Evolutionary conservation across 2,329 filamentous ascomycete species (phyloP), one percentile per base, ranked within the genome.

Genomic region (Sclerotiophoma versabilis): DNA sequence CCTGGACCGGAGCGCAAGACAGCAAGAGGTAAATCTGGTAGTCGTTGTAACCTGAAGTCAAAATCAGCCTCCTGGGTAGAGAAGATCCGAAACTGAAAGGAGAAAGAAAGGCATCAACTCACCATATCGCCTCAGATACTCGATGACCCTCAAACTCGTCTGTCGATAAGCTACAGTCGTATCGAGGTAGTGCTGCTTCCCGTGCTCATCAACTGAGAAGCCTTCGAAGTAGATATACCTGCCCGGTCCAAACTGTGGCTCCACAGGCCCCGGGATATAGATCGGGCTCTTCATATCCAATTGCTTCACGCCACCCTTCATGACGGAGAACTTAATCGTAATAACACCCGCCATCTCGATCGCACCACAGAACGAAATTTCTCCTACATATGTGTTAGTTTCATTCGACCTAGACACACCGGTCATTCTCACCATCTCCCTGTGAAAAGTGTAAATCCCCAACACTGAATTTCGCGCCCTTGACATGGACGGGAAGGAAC

Each of bases 261-360:
- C 91, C 0, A 96, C 92, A 0, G 92, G 91, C 0, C 92, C 92
- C 0, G 92, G 91, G 27, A 91, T 83, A 78, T 93, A 96, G 46
- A 96, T 90, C 0, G 92, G 92, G 6, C 85, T 89, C 74, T 92
- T 93, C 77, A 96, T 87, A 0, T 83, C 88, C 46, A 96, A 77
- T 27, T 91, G 83, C 37, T 81, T 81, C 69, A 96, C 83, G 17
- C 92, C 93, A 60, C 86, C 83, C 74, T 95, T 96, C 80, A 96
- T 87, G 14, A 96, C 89, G 43, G 85, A 87, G 80, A 96, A 93
- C 68, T 95, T 96, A 75, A 96, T 84, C 2, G 92, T 96, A 64
- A 96, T 96, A 36, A 91, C 80, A 4, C 92, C 92, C 0, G 92
- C 91, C 90, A 97, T 97, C 75, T 97, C 93, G 66, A 96, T 97